These are phyloP conservation scores for Trichoderma citrinoviride DNA, from an alignment of 2,329 filamentous ascomycete genomes.

Conservation along the genomic window DNA sequence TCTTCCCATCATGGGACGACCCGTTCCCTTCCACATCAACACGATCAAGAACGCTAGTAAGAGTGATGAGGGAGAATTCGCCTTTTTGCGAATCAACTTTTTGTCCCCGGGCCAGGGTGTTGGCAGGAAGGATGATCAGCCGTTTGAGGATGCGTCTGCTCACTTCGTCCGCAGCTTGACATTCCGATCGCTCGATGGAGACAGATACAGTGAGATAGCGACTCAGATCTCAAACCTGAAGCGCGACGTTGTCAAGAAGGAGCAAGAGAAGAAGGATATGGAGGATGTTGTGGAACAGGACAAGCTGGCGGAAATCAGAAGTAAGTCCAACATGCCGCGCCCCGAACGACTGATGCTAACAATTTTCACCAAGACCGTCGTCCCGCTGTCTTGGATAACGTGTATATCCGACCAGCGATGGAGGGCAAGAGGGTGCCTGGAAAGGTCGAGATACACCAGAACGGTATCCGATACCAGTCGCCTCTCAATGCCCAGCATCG, in stretches of 20 bases:
- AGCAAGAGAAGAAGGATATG: constrained; percentile 99
- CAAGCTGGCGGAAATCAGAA: constrained; percentile 91
- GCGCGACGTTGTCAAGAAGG: constrained; percentile 84
- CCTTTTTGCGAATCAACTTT: constrained; percentile 95
- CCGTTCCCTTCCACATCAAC: constrained; percentile 94
- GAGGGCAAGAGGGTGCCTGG: constrained; percentile 96
- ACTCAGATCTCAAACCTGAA: constrained; percentile 95
- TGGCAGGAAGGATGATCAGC: constrained; percentile 93
- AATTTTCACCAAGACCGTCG: constrained; percentile 65
- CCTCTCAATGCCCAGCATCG: constrained; percentile 75
- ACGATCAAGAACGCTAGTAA: constrained; percentile 99
- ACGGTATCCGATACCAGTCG: constrained; percentile 93
- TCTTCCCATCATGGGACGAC: constrained; percentile 93
- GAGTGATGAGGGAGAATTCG: constrained; percentile 91
- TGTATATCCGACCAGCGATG: constrained; percentile 91
- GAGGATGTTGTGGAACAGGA: constrained; percentile 99
- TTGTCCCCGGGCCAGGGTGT: constrained; percentile 96
- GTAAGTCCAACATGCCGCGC: constrained; percentile 46
- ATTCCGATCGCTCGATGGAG: constrained; percentile 85
- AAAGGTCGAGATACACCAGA: constrained; percentile 96
- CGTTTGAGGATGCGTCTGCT: constrained; percentile 92
- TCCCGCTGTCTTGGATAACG: constrained; percentile 84
- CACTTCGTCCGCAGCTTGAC: constrained; percentile 96
- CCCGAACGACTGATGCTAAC: constrained; percentile 38
- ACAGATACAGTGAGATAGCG: constrained; percentile 85